These are phyloP conservation scores for Entoloma clypeatum DNA, from an alignment of 1,284 basidiomycete genomes.

Conservation along the genomic window DNA sequence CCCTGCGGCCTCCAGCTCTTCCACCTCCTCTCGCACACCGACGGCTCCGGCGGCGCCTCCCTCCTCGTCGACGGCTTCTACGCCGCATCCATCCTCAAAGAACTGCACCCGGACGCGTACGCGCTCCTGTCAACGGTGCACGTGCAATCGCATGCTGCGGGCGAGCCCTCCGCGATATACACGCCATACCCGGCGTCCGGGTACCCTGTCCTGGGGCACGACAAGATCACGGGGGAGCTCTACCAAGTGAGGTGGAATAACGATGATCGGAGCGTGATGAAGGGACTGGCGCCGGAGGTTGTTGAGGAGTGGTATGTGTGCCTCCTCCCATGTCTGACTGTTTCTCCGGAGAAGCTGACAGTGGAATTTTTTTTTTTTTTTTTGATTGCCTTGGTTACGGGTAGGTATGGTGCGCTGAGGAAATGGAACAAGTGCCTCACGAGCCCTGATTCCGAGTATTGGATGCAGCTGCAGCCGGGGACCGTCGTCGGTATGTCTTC, in stretches of 20 bases:
- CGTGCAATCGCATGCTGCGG: slow-evolving; percentile 86
- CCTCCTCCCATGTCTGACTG: not conserved
- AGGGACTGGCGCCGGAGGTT: slow-evolving; percentile 48
- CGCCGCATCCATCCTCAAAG: slow-evolving; percentile 76
- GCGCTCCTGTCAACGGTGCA: slow-evolving; percentile 64
- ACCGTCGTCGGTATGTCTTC: slow-evolving; percentile 72
- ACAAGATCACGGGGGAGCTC: slow-evolving; percentile 58
- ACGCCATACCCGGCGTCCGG: slow-evolving; percentile 56
- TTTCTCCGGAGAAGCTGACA: no score
- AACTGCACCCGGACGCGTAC: slow-evolving; percentile 74
- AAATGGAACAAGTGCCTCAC: slow-evolving; percentile 77
- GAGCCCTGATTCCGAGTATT: slow-evolving; percentile 83
- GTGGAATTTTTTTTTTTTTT: not conserved
- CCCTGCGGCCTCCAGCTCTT: slow-evolving; percentile 94
- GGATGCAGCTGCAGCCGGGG: slow-evolving; percentile 85
- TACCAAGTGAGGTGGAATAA: slow-evolving; percentile 91
- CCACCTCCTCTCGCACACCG: slow-evolving; percentile 85
- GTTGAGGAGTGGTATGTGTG: slow-evolving; percentile 67
- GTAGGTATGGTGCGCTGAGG: slow-evolving; percentile 80
- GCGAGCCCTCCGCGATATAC: slow-evolving; percentile 65
- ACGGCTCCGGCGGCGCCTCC: slow-evolving; percentile 81
- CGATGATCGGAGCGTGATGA: slow-evolving; percentile 85
- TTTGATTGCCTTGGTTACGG: slow-evolving; percentile 14
- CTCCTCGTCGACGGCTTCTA: slow-evolving; percentile 95
- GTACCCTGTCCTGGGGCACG: slow-evolving; percentile 72